phyloP scores from a whole-genome alignment of 73 alveolate genomes.

The Effrenium voratum region DNA sequence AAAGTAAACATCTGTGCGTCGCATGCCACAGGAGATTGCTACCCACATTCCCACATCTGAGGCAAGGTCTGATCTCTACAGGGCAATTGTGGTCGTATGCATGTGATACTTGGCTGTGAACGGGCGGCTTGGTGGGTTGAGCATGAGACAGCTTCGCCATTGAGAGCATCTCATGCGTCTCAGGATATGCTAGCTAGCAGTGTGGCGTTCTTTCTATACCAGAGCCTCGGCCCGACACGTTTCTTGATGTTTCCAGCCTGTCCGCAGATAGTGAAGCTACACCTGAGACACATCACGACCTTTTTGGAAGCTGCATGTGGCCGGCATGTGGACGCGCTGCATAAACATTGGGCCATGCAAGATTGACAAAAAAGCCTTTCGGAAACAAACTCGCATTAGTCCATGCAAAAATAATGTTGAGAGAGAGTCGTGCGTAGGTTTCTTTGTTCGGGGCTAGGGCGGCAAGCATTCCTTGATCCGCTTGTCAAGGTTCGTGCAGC shows the following conservation, averaged over 20 bases:
- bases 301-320: too few relatives aligned
- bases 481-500: slow-evolving; percentile 71
- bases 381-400: too few relatives aligned
- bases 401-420: too few relatives aligned
- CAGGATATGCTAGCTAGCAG: slow-evolving; percentile 80
- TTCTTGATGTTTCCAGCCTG: not conserved
- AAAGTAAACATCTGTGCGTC: too few relatives aligned
- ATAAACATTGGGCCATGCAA: too few relatives aligned
- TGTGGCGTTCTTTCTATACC: slow-evolving; percentile 61
- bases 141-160: not conserved
- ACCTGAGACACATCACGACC: too few relatives aligned
- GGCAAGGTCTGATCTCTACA: not conserved
- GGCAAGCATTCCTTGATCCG: too few relatives aligned
- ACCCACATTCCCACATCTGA: not conserved
- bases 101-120: not conserved
- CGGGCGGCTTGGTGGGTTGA: not conserved
- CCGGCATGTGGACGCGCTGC: too few relatives aligned
- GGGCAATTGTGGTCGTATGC: not conserved
- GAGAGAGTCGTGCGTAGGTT: too few relatives aligned
- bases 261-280: not conserved
- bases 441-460: too few relatives aligned
- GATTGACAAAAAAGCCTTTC: too few relatives aligned
- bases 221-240: slow-evolving; percentile 30
- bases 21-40: too few relatives aligned
- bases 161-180: not conserved